A percentile compares a stretch with the other conserved stretches of the same genome.
Conservation (phyloP, 139 green algal species). For the Ulvella scutata region DNA sequence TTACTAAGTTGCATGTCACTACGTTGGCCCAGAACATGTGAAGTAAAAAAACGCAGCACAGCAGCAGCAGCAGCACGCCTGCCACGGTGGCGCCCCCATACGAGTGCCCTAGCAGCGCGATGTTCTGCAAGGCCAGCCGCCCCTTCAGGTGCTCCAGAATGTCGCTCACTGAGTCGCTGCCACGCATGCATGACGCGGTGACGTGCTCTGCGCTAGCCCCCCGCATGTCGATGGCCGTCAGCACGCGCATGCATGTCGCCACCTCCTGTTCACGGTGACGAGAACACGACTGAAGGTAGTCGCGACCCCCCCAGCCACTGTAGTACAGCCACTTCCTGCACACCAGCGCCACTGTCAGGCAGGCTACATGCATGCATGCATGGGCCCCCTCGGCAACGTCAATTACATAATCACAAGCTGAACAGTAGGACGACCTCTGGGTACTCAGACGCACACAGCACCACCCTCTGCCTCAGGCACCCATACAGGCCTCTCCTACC, state of each 20-base stretch:
- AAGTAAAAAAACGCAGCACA: no score
- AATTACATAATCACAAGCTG: no score
- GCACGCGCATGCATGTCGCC: neutral
- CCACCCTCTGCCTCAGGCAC: no score
- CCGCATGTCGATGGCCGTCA: neutral
- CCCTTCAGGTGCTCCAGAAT: constrained; percentile 10
- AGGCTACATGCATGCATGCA: no score
- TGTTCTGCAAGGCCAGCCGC: constrained; percentile 19
- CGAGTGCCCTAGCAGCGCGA: constrained; percentile 31
- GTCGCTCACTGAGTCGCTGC: neutral
- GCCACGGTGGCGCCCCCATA: constrained; percentile 45
- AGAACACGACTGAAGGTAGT: neutral
- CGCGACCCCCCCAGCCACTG: neutral
- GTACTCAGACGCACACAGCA: no score
- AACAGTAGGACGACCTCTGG: no score
- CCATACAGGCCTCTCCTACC: no score
- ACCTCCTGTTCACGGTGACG: neutral
- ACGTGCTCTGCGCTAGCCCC: neutral
- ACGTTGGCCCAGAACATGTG: no score
- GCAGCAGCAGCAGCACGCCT: no score
- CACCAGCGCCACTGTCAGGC: no score
- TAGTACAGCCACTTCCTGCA: constrained; percentile 3
- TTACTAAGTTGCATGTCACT: no score
- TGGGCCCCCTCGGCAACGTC: no score
- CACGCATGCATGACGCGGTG: neutral